Evolutionary conservation across 352 stramenopile genomes (phyloP).

Genomic region (Hyphochytrium catenoides): DNA sequence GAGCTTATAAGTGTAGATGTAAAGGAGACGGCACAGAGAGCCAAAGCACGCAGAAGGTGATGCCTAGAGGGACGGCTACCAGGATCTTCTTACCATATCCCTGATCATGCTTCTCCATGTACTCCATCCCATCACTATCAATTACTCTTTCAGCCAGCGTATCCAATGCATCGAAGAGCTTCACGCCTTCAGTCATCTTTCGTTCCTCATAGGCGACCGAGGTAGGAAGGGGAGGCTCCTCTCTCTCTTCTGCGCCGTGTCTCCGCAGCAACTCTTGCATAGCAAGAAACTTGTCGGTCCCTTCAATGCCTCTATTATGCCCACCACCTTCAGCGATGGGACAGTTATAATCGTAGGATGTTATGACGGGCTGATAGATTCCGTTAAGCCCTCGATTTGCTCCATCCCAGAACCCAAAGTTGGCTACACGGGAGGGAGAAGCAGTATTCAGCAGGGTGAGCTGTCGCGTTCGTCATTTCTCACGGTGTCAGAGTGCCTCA

Average conservation of each 20-base stretch:
- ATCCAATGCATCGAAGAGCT: neutral
- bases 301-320: slow-evolving; percentile 7
- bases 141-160: slow-evolving; percentile 4
- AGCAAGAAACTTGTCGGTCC: slow-evolving; percentile 8
- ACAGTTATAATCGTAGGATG: slow-evolving; percentile 18
- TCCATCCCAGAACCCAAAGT: slow-evolving; percentile 15
- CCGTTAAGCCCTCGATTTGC: slow-evolving; percentile 10
- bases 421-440: too few species aligned
- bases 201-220: slow-evolving; percentile 3
- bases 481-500: too few species aligned
- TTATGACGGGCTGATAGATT: slow-evolving; percentile 10
- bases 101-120: neutral
- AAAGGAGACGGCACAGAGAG: too few species aligned
- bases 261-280: slow-evolving; percentile 3
- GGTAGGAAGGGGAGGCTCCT: neutral
- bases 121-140: slow-evolving; percentile 4
- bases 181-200: slow-evolving; percentile 2
- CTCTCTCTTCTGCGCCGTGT: neutral
- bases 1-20: too few species aligned
- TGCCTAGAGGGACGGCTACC: too few species aligned
- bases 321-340: slow-evolving; percentile 10
- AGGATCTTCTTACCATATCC: too few species aligned
- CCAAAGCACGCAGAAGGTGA: too few species aligned
- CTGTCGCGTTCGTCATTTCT: too few species aligned
- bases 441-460: too few species aligned